phyloP scores from a whole-genome alignment of 169 alveolate genomes.

The Cryptosporidium canis region DNA sequence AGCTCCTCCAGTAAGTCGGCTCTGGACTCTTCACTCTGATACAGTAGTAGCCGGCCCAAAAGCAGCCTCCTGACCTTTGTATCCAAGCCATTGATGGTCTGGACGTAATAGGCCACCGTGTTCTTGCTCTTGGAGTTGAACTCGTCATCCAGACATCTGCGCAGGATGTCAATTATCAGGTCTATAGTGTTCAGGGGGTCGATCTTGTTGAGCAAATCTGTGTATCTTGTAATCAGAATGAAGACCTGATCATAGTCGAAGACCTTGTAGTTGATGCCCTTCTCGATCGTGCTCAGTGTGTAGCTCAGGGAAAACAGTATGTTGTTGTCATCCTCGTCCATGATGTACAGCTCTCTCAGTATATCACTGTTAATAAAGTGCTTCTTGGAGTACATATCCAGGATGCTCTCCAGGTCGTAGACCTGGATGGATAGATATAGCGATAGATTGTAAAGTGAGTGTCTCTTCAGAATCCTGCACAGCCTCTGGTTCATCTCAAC shows the following conservation, averaged over 20 bases:
- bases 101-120: not conserved
- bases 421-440: constrained; percentile 55
- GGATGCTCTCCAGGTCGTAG: constrained; percentile 45
- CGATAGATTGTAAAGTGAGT: constrained; percentile 29
- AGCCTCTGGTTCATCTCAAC: constrained; percentile 22
- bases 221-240: constrained; percentile 2
- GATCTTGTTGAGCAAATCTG: constrained; percentile 11
- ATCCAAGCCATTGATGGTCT: constrained; percentile 3
- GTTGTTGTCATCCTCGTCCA: constrained; percentile 40
- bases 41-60: not conserved
- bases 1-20: not conserved
- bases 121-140: not conserved
- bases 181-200: constrained; percentile 53
- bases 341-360: constrained; percentile 37
- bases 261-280: constrained; percentile 33
- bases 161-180: constrained; percentile 10
- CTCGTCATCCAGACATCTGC: constrained; percentile 9
- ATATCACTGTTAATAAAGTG: constrained; percentile 16
- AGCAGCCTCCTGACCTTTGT: not conserved
- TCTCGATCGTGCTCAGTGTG: constrained; percentile 33
- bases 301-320: constrained; percentile 21
- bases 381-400: constrained; percentile 53
- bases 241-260: constrained; percentile 30
- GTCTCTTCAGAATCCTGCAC: constrained; percentile 7
- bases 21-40: not conserved